A percentile compares a stretch with the other conserved stretches of the same genome.
Evolutionary conservation across 139 green algal genomes (phyloP).

Genomic region (Tetraselmis chui): DNA sequence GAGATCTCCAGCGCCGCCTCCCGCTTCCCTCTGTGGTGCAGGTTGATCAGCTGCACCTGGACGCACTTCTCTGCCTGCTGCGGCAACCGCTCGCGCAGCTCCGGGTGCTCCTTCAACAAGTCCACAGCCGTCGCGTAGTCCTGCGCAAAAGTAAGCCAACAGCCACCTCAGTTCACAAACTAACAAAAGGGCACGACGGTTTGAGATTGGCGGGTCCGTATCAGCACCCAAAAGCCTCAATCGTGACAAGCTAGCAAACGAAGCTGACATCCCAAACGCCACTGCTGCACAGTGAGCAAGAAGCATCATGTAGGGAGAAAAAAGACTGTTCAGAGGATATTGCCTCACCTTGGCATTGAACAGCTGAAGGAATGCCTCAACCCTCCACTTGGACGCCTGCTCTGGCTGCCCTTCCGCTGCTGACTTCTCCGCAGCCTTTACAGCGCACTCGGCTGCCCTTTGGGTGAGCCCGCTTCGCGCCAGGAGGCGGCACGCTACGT

Average conservation of each 20-base stretch:
- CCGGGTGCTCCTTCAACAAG: neutral
- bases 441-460: neutral
- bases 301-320: too few relatives aligned
- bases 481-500: constrained; percentile 8
- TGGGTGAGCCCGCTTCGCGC: neutral
- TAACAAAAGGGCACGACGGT: too few relatives aligned
- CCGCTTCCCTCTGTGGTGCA: neutral
- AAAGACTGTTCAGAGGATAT: too few relatives aligned
- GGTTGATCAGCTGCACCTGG: neutral
- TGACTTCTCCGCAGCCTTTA: neutral
- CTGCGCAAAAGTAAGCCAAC: too few relatives aligned
- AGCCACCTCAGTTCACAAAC: too few relatives aligned
- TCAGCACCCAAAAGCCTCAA: too few relatives aligned
- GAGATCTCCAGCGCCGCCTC: neutral
- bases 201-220: too few relatives aligned
- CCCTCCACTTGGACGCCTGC: neutral
- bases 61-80: neutral
- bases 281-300: too few relatives aligned
- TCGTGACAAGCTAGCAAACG: too few relatives aligned
- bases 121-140: neutral
- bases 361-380: neutral
- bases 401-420: neutral
- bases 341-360: neutral
- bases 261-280: too few relatives aligned
- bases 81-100: neutral